These are phyloP conservation scores for Candida tammaniensis DNA, from an alignment of 805 yeast species.

Conservation along the genomic window DNA sequence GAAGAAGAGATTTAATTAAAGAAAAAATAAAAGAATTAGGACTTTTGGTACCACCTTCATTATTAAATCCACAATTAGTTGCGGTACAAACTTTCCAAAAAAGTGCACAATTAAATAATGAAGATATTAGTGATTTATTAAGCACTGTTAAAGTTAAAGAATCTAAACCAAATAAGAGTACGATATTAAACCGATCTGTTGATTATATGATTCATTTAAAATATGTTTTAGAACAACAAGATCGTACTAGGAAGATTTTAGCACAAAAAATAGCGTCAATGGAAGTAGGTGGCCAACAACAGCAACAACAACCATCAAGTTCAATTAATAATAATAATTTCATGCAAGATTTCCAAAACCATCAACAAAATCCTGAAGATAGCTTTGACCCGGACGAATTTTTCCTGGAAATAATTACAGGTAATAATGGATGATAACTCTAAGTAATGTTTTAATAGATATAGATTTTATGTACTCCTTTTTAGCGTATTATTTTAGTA, in stretches of 20 bases:
- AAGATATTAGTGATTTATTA: conserved; percentile 35
- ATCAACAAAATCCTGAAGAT: conserved; percentile 11
- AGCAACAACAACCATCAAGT: conserved; percentile 6
- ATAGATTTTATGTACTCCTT: neutral
- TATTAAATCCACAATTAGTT: conserved; percentile 47
- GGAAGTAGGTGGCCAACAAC: too few species aligned
- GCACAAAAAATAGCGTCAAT: conserved; percentile 19
- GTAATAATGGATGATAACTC: conserved; percentile 7
- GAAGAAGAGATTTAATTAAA: conserved; percentile 87
- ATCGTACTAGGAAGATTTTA: conserved; percentile 42
- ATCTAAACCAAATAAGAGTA: conserved; percentile 78
- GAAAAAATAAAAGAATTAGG: conserved; percentile 86
- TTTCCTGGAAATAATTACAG: conserved; percentile 22
- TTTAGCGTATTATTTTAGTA: neutral
- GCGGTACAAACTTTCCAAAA: conserved; percentile 43
- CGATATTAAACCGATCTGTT: conserved; percentile 72
- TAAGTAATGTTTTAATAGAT: neutral
- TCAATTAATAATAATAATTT: conserved; percentile 6
- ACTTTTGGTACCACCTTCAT: conserved; percentile 71
- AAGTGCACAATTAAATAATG: conserved; percentile 24
- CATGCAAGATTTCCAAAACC: conserved; percentile 15
- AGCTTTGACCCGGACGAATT: conserved; percentile 26
- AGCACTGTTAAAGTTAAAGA: conserved; percentile 51
- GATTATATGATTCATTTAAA: conserved; percentile 72
- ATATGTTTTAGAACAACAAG: conserved; percentile 58